Base-by-base conservation (phyloP, 371 early-diverging fungal species). In the Ordospora pajunii region DNA sequence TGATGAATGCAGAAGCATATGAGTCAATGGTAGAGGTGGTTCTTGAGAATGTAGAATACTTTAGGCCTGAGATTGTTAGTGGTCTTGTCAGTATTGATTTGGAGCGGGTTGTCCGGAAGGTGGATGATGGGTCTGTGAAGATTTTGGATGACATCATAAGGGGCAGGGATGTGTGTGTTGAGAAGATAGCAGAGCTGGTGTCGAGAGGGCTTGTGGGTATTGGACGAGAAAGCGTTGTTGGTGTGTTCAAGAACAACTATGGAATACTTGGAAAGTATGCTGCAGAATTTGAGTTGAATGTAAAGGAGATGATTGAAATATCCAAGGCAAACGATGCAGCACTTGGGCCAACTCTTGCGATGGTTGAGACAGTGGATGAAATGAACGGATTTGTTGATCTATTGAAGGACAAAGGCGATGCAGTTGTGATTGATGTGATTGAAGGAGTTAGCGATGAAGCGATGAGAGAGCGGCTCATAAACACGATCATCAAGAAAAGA, bases 31-130 rank as follows among this genome's bases (percentile, higher is more conserved):
- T 54, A 14, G 27, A 48, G 0, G 11, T 71, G 7, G 12, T 71
- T 27, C 62, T 58, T 21, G 72, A 71, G n/a, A 71, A 23, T 48
- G 45, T 17, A 42, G 48, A 62, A 45, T 71, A 58, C 51, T 71
- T 58, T 10, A 43, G 63, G 32, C 9, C 58, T 10, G 72, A 71
- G 19, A 45, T 71, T 17, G 22, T 71, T 6, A 19, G 44, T 22
- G 6, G 17, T 6, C 46, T 71, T 54, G 37, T 62, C 14, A 42
- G 17, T 0, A 25, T 71, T 9, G 48, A 71, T 43, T 12, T 71
- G 14, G 37, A 43, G 48, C 40, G 45, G 25, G 27, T 62, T 44
- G 2, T 58, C 1, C 17, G n/a, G 58, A 52, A 45, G 27, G 22
- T 71, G 23, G 62, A 25, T 7, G 72, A 71, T 21, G 72, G 58